These are phyloP conservation scores for Pseudonectria foliicola DNA, from an alignment of 2,329 filamentous ascomycete species.

Conservation along the genomic window DNA sequence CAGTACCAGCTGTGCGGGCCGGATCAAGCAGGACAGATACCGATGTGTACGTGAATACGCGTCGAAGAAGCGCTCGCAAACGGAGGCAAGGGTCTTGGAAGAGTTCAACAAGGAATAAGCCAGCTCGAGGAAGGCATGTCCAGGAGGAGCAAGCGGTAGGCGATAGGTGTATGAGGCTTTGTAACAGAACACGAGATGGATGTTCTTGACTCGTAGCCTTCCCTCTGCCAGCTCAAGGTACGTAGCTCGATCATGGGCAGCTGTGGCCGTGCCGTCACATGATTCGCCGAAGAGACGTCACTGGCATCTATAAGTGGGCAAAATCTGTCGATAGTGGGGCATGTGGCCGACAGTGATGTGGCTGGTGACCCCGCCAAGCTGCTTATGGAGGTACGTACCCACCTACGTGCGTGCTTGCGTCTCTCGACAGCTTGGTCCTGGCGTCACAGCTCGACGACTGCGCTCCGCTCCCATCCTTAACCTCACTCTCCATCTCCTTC, in stretches of 20 bases:
- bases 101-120: no score
- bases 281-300: conserved; percentile 17
- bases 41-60: no score
- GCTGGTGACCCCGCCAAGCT: conserved; percentile 10
- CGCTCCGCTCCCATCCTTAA: conserved; percentile 14
- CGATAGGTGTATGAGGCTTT: neutral
- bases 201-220: no score
- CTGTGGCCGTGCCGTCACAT: conserved; percentile 27
- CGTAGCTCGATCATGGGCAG: conserved; percentile 9
- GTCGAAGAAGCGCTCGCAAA: no score
- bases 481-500: conserved; percentile 11
- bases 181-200: conserved; percentile 13
- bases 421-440: conserved; percentile 13
- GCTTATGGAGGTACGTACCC: conserved; percentile 3
- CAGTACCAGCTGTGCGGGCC: no score
- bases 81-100: no score
- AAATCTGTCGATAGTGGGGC: conserved; percentile 5
- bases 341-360: conserved; percentile 9
- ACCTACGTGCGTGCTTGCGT: neutral
- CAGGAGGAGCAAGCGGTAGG: neutral
- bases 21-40: no score
- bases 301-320: conserved; percentile 10
- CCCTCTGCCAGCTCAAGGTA: conserved; percentile 6
- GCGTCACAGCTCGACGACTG: conserved; percentile 23
- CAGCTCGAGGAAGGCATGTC: no score